A percentile compares a stretch with the other conserved stretches of the same genome.
These are phyloP conservation scores for Geotrichum macrosporum DNA, from an alignment of 1,139 yeast species.

Conservation along the genomic window DNA sequence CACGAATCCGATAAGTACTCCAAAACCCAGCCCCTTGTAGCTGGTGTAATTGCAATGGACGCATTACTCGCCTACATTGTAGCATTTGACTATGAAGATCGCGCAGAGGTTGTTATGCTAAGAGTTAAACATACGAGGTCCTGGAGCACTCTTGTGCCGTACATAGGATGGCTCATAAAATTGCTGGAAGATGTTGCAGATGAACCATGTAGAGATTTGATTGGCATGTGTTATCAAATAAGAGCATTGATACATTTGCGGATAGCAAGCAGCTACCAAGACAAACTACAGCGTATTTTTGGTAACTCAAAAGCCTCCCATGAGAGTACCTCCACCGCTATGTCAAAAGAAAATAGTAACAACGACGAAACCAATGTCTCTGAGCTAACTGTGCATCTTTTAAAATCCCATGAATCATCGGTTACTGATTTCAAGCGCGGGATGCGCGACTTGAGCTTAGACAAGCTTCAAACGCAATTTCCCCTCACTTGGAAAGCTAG, in stretches of 20 bases:
- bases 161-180: constrained; percentile 32
- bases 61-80: constrained; percentile 39
- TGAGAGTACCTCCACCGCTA: too few species aligned
- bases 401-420: constrained; percentile 29
- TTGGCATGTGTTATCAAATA: constrained; percentile 38
- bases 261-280: constrained; percentile 27
- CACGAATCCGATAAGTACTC: constrained; percentile 37
- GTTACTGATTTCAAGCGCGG: constrained; percentile 38
- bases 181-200: constrained; percentile 31
- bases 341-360: constrained; percentile 7
- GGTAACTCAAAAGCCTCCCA: too few species aligned
- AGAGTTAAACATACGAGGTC: constrained; percentile 33
- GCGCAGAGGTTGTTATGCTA: constrained; percentile 31
- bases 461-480: constrained; percentile 29
- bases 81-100: constrained; percentile 42
- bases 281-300: constrained; percentile 4
- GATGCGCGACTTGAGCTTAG: constrained; percentile 30
- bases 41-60: constrained; percentile 37
- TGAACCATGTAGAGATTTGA: constrained; percentile 23
- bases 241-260: constrained; percentile 39
- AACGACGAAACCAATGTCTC: constrained; percentile 15
- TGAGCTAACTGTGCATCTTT: constrained; percentile 21
- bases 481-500: constrained; percentile 35
- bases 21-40: constrained; percentile 27
- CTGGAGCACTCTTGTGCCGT: constrained; percentile 40